Evolutionary conservation across 768 basidiomycete species (phyloP), one percentile per base, ranked within the genome.

Genomic region (Tylopilus intermedius): DNA sequence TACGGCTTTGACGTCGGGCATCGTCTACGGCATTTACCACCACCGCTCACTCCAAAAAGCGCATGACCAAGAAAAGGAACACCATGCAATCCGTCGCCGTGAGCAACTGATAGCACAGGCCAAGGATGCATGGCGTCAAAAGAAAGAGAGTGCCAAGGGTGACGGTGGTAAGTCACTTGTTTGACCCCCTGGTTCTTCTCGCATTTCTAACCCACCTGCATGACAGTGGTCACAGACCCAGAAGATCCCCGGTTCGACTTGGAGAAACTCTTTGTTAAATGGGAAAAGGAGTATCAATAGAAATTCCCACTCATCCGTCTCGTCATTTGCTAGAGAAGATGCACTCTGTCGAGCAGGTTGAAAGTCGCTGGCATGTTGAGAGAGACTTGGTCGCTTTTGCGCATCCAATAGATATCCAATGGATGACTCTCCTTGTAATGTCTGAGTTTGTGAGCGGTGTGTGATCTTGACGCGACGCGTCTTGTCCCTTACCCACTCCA

Each of bases 221-320:
- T 44, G 45, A 8, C 71, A 94, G 94, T 95, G 60, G 76, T 96
- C 59, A 88, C 92, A 58, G 84, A 99, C 77, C 90, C 94, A 39
- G 95, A 97, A 62, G 86, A 97, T 72, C 92, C 95, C 49, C 83
- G 81, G 58, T 99, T 97, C 73, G 94, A 97, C 78, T 77, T 97
- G 68, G 95, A 98, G 79, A 92, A 92, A 72, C 73, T 96, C 55
- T 64, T 90, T 67, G 76, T 78, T 41, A 81, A 83, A 67, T 84
- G 83, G 79, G 89, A 90, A 72, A 82, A 78, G 66, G 82, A 81
- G 61, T 79, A 74, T 65, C 73, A 74, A 77, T 84, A 74, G 75
- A 68, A 39, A 54, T 58, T 67, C 53, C 63, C 15, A 41, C 35
- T 51, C 47, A 15, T 53, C 50, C 44, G 30, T 57, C 49, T 50